Base-by-base conservation (phyloP, 2,329 filamentous ascomycete genomes). In the Celoporthe dispersa region DNA sequence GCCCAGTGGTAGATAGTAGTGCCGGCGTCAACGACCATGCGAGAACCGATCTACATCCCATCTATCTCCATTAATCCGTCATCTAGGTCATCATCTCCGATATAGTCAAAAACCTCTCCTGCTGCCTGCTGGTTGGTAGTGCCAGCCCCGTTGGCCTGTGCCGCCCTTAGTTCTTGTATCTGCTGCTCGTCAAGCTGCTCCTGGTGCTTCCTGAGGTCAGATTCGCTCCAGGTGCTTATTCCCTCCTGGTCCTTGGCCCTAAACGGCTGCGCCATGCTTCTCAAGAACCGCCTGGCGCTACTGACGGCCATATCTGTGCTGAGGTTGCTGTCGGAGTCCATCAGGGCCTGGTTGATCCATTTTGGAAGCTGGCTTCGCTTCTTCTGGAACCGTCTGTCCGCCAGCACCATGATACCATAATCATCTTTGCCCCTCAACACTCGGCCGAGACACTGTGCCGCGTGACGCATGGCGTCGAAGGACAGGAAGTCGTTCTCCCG, bases 391-490 rank as follows among this genome's bases (percentile, higher is more conserved):
- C 96, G 90, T 57, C 93, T 91, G 79, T 99, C 96, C 2, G 97
- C 96, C 37, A 99, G 86, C 5, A 99, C 95, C 96, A 99, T 99
- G 84, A 99, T 93, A n/a, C 96, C 96, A 80, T 99, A 99, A 80
- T 99, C 96, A 78, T 99, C 97, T 80, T 99, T 99, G 33, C 96
- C 96, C 76, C 96, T 88, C 72, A 99, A 84, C 59, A 99, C 96
- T 78, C 96, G 94, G 19, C 96, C 97, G 1, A 99, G 85, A 77
- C 96, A 99, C 79, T 99, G 96, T 0, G 96, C 95, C 19, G 96
- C 96, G 79, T 99, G 96, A n/a, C 96, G 90, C 95, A 99, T 99
- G 31, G 96, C 96, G 78, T 99, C 96, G 84, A 99, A 99, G 28
- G 96, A 98, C 12, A 99, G 83, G 78, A 99, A 99, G 78, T 99